These are phyloP conservation scores for Fraxinus floribunda DNA, from an alignment of 305 asterid genomes.

Conservation along the genomic window DNA sequence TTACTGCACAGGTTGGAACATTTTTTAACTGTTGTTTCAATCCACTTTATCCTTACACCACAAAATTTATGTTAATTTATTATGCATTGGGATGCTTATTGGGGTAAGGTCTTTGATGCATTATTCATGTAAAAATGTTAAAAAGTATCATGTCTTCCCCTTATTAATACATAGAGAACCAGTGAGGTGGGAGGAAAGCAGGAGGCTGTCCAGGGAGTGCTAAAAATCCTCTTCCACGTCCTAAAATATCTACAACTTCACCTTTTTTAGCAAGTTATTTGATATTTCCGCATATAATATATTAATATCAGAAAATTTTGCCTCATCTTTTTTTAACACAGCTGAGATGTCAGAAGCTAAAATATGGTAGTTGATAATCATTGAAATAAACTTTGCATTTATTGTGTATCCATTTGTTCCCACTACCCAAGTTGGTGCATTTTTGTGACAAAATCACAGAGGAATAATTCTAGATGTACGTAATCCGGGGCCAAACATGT, in stretches of 20 bases:
- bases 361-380: neutral
- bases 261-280: neutral
- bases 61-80: neutral
- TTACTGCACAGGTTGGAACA: neutral
- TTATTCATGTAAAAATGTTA: neutral
- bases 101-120: neutral
- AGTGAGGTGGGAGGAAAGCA: neutral
- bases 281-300: neutral
- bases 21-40: neutral
- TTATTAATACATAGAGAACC: neutral
- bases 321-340: neutral
- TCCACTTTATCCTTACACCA: neutral
- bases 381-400: neutral
- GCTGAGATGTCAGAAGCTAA: neutral
- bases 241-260: neutral
- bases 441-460: neutral
- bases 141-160: neutral
- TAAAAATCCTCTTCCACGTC: neutral
- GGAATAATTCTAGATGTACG: too few species aligned
- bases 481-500: too few species aligned
- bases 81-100: neutral
- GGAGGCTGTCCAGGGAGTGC: neutral
- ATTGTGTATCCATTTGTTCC: neutral
- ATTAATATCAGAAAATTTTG: neutral
- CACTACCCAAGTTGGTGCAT: neutral